These are phyloP conservation scores for Hypomontagnella monticulosa DNA, from an alignment of 495 filamentous ascomycete genomes.

Conservation along the genomic window DNA sequence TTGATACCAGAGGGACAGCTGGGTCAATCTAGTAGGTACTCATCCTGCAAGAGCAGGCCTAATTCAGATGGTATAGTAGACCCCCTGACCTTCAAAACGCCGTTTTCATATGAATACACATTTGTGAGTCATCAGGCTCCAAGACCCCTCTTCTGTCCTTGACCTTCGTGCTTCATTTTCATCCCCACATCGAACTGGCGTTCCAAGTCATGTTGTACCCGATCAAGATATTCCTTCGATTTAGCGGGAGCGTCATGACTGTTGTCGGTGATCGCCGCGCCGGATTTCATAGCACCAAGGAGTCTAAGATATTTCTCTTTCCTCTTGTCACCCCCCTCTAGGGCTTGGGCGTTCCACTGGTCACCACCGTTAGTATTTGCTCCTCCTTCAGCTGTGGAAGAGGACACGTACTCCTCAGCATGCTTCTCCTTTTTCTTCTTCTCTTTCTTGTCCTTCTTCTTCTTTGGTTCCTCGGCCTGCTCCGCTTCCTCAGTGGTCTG, in stretches of 20 bases:
- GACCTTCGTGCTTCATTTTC: conserved; percentile 64
- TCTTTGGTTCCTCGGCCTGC: conserved; percentile 44
- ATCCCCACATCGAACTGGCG: conserved; percentile 67
- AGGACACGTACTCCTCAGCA: conserved; percentile 34
- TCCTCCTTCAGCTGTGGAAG: conserved; percentile 17
- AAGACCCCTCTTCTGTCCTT: conserved; percentile 61
- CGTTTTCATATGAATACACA: conserved; percentile 24
- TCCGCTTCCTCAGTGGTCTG: conserved; percentile 32
- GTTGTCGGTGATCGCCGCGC: conserved; percentile 19
- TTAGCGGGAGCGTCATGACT: conserved; percentile 13
- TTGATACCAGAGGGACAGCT: background rate
- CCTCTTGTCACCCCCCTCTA: conserved; percentile 60
- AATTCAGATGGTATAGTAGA: conserved; percentile 37
- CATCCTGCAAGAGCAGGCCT: conserved; percentile 7
- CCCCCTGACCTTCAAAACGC: conserved; percentile 28
- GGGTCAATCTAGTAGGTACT: conserved; percentile 1
- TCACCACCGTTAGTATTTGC: conserved; percentile 36
- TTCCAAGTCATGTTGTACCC: conserved; percentile 65
- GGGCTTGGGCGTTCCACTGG: conserved; percentile 62
- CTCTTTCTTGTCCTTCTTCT: conserved; percentile 46
- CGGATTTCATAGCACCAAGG: conserved; percentile 60
- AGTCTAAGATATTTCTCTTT: conserved; percentile 67
- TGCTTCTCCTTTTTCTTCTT: conserved; percentile 40
- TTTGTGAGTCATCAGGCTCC: conserved; percentile 55
- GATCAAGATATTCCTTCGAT: conserved; percentile 48